Evolutionary conservation across 1,284 basidiomycete species (phyloP).

Genomic region (Cutaneotrichosporon daszewskae): DNA sequence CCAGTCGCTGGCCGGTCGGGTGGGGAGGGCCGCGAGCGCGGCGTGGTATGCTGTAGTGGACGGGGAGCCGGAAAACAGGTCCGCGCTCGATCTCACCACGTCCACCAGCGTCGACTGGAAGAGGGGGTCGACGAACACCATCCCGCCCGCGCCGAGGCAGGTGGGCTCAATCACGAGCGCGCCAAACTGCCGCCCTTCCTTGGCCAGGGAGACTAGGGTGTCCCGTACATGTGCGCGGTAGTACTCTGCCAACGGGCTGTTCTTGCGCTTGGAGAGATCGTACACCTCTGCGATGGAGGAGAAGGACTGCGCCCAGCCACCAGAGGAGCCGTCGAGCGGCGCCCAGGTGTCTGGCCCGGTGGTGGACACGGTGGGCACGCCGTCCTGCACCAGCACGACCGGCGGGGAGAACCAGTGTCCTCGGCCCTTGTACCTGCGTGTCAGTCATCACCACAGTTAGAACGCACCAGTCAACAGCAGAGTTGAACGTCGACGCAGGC

Average conservation of each 20-base stretch:
- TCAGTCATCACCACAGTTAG: neutral
- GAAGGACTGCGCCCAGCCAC: constrained; percentile 41
- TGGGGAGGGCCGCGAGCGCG: neutral
- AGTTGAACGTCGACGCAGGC: constrained; percentile 76
- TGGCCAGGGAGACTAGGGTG: constrained; percentile 54
- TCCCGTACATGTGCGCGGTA: constrained; percentile 62
- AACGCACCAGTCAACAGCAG: constrained; percentile 70
- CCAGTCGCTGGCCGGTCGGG: constrained; percentile 41
- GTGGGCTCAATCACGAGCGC: constrained; percentile 87
- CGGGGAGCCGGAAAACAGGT: constrained; percentile 45
- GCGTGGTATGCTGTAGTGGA: neutral
- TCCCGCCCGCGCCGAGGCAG: constrained; percentile 91
- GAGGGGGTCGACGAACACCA: constrained; percentile 95
- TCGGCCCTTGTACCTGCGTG: constrained; percentile 64
- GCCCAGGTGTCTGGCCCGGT: constrained; percentile 45
- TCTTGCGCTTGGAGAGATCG: constrained; percentile 61
- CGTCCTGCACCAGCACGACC: constrained; percentile 62
- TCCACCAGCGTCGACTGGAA: constrained; percentile 88
- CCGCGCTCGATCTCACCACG: constrained; percentile 58
- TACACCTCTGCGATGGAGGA: constrained; percentile 63
- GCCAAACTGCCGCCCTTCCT: constrained; percentile 50
- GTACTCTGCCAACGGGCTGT: constrained; percentile 57
- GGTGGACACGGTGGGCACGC: constrained; percentile 57
- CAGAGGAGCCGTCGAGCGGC: constrained; percentile 22
- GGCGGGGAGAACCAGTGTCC: constrained; percentile 94